Evolutionary conservation across 2,329 filamentous ascomycete species (phyloP).

Genomic region (Gliomastix tumulicola): DNA sequence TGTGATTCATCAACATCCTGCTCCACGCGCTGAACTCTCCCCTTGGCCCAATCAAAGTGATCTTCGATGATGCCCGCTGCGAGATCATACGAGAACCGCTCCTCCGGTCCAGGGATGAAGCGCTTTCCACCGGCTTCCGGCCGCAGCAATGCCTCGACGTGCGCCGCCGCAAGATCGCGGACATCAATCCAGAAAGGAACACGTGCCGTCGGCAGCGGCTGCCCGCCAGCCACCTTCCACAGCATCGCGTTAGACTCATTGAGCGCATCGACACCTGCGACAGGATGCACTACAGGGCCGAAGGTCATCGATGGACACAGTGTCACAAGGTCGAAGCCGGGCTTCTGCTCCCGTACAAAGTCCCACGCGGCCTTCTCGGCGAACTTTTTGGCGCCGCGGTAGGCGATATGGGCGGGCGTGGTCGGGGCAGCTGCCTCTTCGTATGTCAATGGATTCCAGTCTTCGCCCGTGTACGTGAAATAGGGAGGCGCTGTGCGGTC

Average conservation of each 20-base stretch:
- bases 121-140: conserved; percentile 27
- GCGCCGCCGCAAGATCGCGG: conserved; percentile 33
- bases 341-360: conserved; percentile 22
- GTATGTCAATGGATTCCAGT: conserved; percentile 50
- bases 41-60: conserved; percentile 27
- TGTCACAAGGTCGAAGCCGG: conserved; percentile 31
- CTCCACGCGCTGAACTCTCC: conserved; percentile 15
- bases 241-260: conserved; percentile 34
- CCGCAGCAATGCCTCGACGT: conserved; percentile 30
- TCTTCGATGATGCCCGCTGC: conserved; percentile 32
- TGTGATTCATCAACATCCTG: conserved; percentile 26
- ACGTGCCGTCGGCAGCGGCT: conserved; percentile 22
- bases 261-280: conserved; percentile 20
- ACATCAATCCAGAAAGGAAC: conserved; percentile 38
- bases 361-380: conserved; percentile 24
- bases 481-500: conserved; percentile 36
- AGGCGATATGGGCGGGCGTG: conserved; percentile 28
- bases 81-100: conserved; percentile 36
- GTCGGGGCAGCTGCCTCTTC: conserved; percentile 34
- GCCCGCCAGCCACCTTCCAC: conserved; percentile 29
- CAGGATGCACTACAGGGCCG: conserved; percentile 31
- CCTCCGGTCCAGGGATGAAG: conserved; percentile 28
- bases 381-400: conserved; percentile 23
- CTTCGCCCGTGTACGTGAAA: conserved; percentile 43
- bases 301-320: conserved; percentile 37